Percentiles rank a stretch among this genome's conserved stretches.
Conservation (phyloP, 129 eudicot genomes). For the Scalesia atractyloides region DNA sequence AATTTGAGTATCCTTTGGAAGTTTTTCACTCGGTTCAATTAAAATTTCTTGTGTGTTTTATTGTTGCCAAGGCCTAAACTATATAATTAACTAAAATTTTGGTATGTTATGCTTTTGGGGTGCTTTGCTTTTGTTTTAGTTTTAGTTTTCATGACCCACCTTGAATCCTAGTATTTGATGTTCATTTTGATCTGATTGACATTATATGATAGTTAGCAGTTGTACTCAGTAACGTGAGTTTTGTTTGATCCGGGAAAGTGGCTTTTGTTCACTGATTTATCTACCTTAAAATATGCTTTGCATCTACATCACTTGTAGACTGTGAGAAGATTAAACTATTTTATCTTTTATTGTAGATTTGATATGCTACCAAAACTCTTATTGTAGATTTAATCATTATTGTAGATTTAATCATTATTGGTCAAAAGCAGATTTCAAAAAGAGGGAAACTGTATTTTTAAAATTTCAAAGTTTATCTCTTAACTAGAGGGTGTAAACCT, state of each 20-base stretch:
- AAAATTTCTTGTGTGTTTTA: slow-evolving; percentile 11
- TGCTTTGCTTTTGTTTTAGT: background rate
- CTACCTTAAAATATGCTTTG: no score
- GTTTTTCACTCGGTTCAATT: slow-evolving; percentile 5
- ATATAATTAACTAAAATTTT: slow-evolving; percentile 36
- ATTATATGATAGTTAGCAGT: slow-evolving; percentile 24
- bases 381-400: no score
- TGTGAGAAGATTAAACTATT: no score
- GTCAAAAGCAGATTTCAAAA: no score
- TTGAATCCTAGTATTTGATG: slow-evolving; percentile 11
- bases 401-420: no score
- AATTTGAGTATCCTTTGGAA: background rate
- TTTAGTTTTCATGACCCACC: background rate
- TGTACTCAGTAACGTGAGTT: background rate
- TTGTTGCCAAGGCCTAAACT: slow-evolving; percentile 2
- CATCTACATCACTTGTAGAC: no score
- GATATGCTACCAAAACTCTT: no score
- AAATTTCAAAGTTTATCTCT: no score
- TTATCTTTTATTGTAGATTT: no score
- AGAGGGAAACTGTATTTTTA: no score
- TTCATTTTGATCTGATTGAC: slow-evolving; percentile 19
- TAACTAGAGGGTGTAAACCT: no score
- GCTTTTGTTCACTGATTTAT: background rate
- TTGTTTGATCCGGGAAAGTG: background rate
- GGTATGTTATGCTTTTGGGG: slow-evolving; percentile 17